These are phyloP conservation scores for Dendrobium officinale DNA, from an alignment of 106 monocot genomes.

Conservation along the genomic window DNA sequence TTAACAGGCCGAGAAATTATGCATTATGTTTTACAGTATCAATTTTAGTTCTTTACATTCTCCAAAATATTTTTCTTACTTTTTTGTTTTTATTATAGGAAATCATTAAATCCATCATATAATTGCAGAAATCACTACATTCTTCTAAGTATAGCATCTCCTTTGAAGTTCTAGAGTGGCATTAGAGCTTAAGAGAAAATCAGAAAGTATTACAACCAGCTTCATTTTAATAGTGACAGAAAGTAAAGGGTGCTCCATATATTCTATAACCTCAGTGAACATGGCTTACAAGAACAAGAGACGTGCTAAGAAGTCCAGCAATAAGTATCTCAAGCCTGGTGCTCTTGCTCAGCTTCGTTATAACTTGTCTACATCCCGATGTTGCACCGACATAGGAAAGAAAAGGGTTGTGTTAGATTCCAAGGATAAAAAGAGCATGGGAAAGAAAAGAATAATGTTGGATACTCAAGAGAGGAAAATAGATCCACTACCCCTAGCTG, in stretches of 20 bases:
- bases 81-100: background rate
- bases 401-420: slow-evolving; percentile 53
- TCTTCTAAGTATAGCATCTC: background rate
- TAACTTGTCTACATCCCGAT: slow-evolving; percentile 37
- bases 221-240: background rate
- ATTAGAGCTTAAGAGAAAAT: background rate
- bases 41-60: background rate
- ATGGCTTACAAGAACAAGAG: slow-evolving; percentile 74
- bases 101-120: background rate
- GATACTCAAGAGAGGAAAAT: background rate
- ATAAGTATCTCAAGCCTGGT: slow-evolving; percentile 73
- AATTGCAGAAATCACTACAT: background rate
- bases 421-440: slow-evolving; percentile 26
- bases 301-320: slow-evolving; percentile 37
- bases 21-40: background rate
- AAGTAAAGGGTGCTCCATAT: background rate
- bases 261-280: slow-evolving; percentile 15
- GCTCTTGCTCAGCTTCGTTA: slow-evolving; percentile 61
- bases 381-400: slow-evolving; percentile 73
- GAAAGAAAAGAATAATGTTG: slow-evolving; percentile 15
- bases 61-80: background rate
- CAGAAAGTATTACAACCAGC: background rate
- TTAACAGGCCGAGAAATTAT: background rate
- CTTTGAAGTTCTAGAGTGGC: background rate
- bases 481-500: background rate